phyloP scores from a whole-genome alignment of 2,329 filamentous ascomycete species.

The Rhinocladiella mackenziei region DNA sequence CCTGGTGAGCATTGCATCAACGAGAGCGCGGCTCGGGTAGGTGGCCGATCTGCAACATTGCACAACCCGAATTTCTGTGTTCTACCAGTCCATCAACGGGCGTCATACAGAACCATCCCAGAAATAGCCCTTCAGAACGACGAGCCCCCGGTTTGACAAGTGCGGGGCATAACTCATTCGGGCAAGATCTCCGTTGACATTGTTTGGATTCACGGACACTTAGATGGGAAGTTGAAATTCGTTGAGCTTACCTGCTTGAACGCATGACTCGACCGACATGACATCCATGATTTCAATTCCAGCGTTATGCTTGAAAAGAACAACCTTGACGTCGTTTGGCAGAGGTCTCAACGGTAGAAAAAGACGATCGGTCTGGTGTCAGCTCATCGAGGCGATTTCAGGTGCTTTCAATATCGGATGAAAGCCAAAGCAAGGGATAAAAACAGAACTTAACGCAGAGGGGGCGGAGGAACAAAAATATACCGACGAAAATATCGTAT shows the following conservation, averaged over 20 bases:
- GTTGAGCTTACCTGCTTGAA: conserved; percentile 21
- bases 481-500: conserved; percentile 5
- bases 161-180: background rate
- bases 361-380: background rate
- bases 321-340: no score
- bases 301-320: background rate
- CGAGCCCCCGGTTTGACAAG: background rate
- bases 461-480: conserved; percentile 4
- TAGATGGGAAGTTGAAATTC: background rate
- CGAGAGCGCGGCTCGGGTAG: no score
- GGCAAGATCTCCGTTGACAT: no score
- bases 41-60: no score
- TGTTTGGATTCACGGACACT: background rate
- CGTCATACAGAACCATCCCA: conserved; percentile 3
- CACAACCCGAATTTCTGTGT: no score
- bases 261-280: conserved; percentile 22
- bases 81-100: background rate
- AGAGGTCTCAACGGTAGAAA: no score
- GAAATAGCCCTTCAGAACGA: conserved; percentile 4
- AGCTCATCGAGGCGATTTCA: background rate
- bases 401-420: background rate
- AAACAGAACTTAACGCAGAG: background rate
- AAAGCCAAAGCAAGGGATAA: background rate
- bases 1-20: background rate
- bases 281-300: conserved; percentile 17